phyloP scores from a whole-genome alignment of 176 grass and related monocot genomes.

The Tuctoria greenei region DNA sequence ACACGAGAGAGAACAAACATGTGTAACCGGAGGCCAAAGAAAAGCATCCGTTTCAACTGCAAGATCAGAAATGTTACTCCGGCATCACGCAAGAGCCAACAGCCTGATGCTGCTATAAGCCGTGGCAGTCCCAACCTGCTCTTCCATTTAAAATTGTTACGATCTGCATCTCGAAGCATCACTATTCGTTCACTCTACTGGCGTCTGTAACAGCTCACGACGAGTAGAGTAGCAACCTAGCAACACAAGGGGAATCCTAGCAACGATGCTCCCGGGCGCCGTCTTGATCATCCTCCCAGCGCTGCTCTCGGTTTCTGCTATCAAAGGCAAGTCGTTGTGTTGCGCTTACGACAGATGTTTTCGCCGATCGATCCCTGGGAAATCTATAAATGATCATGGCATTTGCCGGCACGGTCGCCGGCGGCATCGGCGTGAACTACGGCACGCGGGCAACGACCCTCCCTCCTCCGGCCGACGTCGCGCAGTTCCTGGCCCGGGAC shows the following conservation, averaged over 20 bases:
- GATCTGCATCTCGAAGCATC: neutral
- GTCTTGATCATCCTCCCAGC: constrained; percentile 22
- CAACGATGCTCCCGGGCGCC: constrained; percentile 10
- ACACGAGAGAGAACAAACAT: constrained; percentile 16
- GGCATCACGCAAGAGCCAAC: constrained; percentile 17
- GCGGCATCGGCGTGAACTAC: constrained; percentile 66
- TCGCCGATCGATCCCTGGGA: no score
- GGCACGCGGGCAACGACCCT: constrained; percentile 56
- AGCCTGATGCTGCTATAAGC: neutral
- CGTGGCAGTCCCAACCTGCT: no score
- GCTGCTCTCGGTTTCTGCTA: neutral
- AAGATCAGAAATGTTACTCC: constrained; percentile 7
- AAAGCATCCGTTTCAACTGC: constrained; percentile 56
- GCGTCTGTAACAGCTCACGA: no score
- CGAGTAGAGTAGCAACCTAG: neutral
- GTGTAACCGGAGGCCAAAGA: constrained; percentile 45
- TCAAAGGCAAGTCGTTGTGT: neutral
- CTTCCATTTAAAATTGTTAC: neutral
- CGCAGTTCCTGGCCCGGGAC: constrained; percentile 60
- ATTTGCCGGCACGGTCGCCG: constrained; percentile 26
- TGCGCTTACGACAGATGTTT: neutral
- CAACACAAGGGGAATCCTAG: no score
- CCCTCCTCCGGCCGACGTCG: constrained; percentile 54
- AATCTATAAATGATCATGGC: no score
- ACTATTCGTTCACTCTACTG: no score